Percentiles rank a stretch among this genome's conserved stretches.
phyloP scores from a whole-genome alignment of 2,329 filamentous ascomycete species.

The Pochonia chlamydosporia region DNA sequence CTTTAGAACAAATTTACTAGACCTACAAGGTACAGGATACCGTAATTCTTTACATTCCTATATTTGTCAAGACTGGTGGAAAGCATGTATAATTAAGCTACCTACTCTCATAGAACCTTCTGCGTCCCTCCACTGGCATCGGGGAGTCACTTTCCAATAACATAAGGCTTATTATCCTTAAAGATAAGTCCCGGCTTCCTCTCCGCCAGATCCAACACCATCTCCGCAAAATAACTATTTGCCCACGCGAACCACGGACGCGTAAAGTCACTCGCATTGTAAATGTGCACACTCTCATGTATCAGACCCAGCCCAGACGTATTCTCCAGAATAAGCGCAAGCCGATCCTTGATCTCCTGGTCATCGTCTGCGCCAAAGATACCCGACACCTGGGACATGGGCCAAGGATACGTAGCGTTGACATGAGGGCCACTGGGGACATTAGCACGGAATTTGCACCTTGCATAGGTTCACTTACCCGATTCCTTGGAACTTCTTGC shows the following conservation, averaged over 20 bases:
- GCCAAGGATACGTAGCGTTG: conserved; percentile 53
- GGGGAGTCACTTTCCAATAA: too few relatives aligned
- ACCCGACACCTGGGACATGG: conserved; percentile 49
- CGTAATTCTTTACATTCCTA: too few relatives aligned
- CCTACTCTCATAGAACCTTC: too few relatives aligned
- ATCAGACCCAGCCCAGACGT: conserved; percentile 38
- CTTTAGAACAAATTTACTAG: too few relatives aligned
- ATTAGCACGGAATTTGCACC: too few relatives aligned
- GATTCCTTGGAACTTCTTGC: conserved; percentile 18
- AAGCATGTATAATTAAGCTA: too few relatives aligned
- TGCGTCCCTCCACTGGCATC: too few relatives aligned
- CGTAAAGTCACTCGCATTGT: conserved; percentile 33
- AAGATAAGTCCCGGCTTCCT: conserved; percentile 72
- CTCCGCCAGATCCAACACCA: conserved; percentile 66
- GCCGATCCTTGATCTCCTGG: conserved; percentile 26
- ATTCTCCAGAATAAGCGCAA: conserved; percentile 33
- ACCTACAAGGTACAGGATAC: too few relatives aligned
- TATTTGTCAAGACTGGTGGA: too few relatives aligned
- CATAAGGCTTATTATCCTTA: conserved; percentile 6
- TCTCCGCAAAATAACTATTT: conserved; percentile 36
- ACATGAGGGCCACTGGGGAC: conserved; percentile 51
- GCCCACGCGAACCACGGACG: conserved; percentile 42
- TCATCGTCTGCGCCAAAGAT: conserved; percentile 40
- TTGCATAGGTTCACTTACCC: conserved; percentile 20
- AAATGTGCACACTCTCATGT: conserved; percentile 41